Evolutionary conservation across 2,329 filamentous ascomycete species (phyloP).

Genomic region (Anthostomella pinea): DNA sequence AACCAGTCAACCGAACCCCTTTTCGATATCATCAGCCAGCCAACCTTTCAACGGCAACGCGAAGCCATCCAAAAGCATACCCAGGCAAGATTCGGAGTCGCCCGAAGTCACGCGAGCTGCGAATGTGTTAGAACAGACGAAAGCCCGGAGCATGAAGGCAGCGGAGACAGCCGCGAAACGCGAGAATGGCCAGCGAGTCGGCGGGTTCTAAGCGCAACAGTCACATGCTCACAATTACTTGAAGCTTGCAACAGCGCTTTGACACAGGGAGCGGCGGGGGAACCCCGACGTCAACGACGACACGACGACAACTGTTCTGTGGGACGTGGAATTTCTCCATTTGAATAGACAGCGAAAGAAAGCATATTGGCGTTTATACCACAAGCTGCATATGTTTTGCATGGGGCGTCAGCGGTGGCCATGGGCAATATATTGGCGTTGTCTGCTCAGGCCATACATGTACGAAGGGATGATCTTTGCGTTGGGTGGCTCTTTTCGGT

Average conservation of each 20-base stretch:
- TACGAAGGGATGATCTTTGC: too few relatives aligned
- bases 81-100: conserved; percentile 36
- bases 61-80: conserved; percentile 22
- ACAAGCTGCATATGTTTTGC: conserved; percentile 24
- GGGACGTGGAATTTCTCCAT: too few relatives aligned
- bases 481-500: conserved; percentile 5
- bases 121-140: conserved; percentile 31
- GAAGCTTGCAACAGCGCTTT: too few relatives aligned
- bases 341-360: conserved; percentile 25
- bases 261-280: too few relatives aligned
- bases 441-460: conserved; percentile 2
- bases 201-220: conserved; percentile 22
- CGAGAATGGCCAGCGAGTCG: conserved; percentile 31
- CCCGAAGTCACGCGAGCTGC: conserved; percentile 43
- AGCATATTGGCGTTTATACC: conserved; percentile 24
- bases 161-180: conserved; percentile 27
- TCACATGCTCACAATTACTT: conserved; percentile 14
- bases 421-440: conserved; percentile 15
- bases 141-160: conserved; percentile 26
- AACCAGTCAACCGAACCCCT: conserved; percentile 36
- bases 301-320: too few relatives aligned
- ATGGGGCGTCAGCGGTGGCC: conserved; percentile 23
- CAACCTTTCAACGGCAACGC: conserved; percentile 29
- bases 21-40: conserved; percentile 33
- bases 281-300: too few relatives aligned